These are phyloP conservation scores for Aspergillus glaucus DNA, from an alignment of 2,329 filamentous ascomycete species.

Conservation along the genomic window DNA sequence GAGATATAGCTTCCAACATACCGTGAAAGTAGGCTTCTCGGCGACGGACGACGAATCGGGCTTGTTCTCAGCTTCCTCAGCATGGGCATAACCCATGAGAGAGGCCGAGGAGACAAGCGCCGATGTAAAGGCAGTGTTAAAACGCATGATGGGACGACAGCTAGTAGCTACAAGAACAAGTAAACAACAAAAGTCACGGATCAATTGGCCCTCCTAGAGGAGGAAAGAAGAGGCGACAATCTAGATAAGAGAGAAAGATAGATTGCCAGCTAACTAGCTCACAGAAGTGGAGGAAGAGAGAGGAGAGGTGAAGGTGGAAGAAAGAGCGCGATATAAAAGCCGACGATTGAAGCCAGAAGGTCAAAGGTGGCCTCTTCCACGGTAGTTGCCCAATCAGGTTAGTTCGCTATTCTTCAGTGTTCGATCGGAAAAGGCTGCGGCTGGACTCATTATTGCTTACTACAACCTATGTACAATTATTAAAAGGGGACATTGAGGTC, in stretches of 20 bases:
- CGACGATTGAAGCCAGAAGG: conserved; percentile 23
- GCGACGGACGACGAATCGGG: conserved; percentile 48
- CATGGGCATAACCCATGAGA: conserved; percentile 58
- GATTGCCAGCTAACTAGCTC: conserved; percentile 6
- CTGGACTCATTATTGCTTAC: no score
- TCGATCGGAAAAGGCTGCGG: neutral
- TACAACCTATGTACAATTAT: no score
- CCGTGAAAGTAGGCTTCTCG: conserved; percentile 77
- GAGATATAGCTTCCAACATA: conserved; percentile 46
- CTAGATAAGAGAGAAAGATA: conserved; percentile 6
- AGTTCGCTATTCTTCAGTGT: conserved; percentile 12
- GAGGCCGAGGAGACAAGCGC: conserved; percentile 65
- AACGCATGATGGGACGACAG: conserved; percentile 62
- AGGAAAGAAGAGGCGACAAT: conserved; percentile 2
- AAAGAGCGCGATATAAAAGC: conserved; percentile 26
- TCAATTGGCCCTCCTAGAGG: conserved; percentile 16
- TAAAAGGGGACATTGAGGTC: no score
- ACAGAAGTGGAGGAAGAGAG: conserved; percentile 5
- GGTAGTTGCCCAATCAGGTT: conserved; percentile 14
- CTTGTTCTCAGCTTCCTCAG: conserved; percentile 60
- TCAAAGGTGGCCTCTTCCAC: conserved; percentile 42
- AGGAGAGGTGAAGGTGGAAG: conserved; percentile 10
- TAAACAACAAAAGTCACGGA: conserved; percentile 12
- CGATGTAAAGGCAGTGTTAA: conserved; percentile 70
- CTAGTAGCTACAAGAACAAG: conserved; percentile 15